Percentiles rank a stretch among this genome's conserved stretches.
These are phyloP conservation scores for Acephala macrosclerotiorum DNA, from an alignment of 2,329 filamentous ascomycete species.

Conservation along the genomic window DNA sequence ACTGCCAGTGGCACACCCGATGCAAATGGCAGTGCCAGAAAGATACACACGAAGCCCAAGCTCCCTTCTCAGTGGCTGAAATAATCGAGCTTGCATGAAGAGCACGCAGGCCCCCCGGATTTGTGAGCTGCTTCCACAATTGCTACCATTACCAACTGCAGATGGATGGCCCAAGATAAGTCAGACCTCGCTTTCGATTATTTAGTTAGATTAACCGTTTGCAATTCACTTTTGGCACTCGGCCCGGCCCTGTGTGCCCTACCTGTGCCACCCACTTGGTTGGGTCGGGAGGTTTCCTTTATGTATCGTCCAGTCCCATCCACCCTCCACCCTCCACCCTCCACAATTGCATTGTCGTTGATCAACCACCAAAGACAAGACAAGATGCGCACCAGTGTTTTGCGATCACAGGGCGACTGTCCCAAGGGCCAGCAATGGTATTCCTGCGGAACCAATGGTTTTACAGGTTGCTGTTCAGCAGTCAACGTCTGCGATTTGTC, in stretches of 20 bases:
- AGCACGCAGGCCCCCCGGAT: neutral
- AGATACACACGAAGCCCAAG: neutral
- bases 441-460: conserved; percentile 47
- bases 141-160: neutral
- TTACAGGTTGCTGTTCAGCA: conserved; percentile 54
- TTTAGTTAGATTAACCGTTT: too few species aligned
- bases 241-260: neutral
- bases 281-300: conserved; percentile 6
- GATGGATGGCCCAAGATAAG: conserved; percentile 5
- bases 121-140: too few species aligned
- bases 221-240: neutral
- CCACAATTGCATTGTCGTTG: neutral
- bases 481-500: conserved; percentile 50
- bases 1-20: neutral
- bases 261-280: neutral
- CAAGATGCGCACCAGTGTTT: neutral
- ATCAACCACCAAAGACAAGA: neutral
- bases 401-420: conserved; percentile 16
- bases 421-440: conserved; percentile 43
- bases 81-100: neutral
- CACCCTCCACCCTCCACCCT: conserved; percentile 20
- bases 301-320: conserved; percentile 4
- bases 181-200: neutral
- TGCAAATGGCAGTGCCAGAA: neutral
- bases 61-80: conserved; percentile 3